phyloP scores from a whole-genome alignment of 2,329 filamentous ascomycete genomes.

The Raffaelea albimanens region DNA sequence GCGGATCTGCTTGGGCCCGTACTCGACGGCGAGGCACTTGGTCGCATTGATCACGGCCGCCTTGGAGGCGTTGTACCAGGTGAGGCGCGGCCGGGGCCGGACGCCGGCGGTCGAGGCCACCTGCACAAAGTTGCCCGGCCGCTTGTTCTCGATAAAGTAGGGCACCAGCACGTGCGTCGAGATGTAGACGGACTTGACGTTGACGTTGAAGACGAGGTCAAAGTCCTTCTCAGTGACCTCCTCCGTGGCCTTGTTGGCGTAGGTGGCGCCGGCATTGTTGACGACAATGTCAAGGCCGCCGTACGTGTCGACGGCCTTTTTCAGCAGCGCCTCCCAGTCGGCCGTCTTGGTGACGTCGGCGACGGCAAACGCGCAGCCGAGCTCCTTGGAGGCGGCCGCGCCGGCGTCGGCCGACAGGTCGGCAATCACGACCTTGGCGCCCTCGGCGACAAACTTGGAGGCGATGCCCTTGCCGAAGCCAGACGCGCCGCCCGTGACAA shows the following conservation, averaged over 20 bases:
- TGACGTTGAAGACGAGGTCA: slow-evolving; percentile 57
- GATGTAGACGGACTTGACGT: slow-evolving; percentile 57
- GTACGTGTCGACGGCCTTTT: slow-evolving; percentile 32
- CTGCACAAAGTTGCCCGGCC: slow-evolving; percentile 53
- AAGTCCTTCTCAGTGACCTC: slow-evolving; percentile 59
- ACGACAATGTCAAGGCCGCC: slow-evolving; percentile 48
- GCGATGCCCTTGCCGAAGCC: slow-evolving; percentile 49
- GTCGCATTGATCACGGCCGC: slow-evolving; percentile 53
- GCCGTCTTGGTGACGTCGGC: slow-evolving; percentile 41
- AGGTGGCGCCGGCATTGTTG: slow-evolving; percentile 52
- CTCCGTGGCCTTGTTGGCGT: slow-evolving; percentile 51
- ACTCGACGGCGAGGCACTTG: slow-evolving; percentile 58
- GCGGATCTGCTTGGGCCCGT: slow-evolving; percentile 60
- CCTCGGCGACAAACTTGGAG: slow-evolving; percentile 20
- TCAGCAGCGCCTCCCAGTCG: slow-evolving; percentile 44
- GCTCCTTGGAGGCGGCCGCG: slow-evolving; percentile 28
- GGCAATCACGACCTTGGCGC: slow-evolving; percentile 20
- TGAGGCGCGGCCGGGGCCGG: slow-evolving; percentile 51
- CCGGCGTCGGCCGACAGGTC: slow-evolving; percentile 41
- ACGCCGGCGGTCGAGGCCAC: slow-evolving; percentile 55
- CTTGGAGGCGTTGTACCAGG: slow-evolving; percentile 64
- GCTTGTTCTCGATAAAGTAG: slow-evolving; percentile 47
- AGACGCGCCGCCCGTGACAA: slow-evolving; percentile 44
- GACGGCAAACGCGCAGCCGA: slow-evolving; percentile 29
- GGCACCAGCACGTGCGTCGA: slow-evolving; percentile 50